Base-by-base conservation (phyloP, 2,329 filamentous ascomycete genomes). In the Pestalotiopsis sp. region DNA sequence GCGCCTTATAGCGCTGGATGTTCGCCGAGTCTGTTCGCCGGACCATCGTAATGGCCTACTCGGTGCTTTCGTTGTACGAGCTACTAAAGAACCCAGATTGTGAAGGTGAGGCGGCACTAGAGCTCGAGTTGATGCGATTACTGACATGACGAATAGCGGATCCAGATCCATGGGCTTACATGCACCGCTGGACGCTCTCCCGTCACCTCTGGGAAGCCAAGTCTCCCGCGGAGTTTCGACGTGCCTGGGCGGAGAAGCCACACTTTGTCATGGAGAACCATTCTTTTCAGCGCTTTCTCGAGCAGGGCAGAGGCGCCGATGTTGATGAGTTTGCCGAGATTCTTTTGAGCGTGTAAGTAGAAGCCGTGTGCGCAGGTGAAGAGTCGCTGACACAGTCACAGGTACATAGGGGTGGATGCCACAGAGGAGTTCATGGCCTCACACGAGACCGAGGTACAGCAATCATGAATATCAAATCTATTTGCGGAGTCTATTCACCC, bases 21-120 rank as follows among this genome's bases (percentile, higher is more conserved):
- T 80, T 79, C 39, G 74, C 76, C 64, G 78, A 80, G 67, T 79
- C 74, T 13, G 68, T 79, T 17, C 74, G 77, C 4, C 73, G 78
- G 66, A 80, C 78, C 2, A 74, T 79, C 41, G 31, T 78, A 6
- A 76, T 79, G 65, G 71, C 75, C n/a, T 74, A 79, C 67, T 71
- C 74, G 2, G 70, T 77, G 64, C 64, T 78, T 9, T 65, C 68
- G 14, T 41, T 79, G 0, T 79, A 75, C 55, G 70, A 72, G 20
- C 65, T 78, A 65, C 70, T 78, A 65, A 76, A 76, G 64, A 71
- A 74, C 36, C 66, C 71, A 60, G 69, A 55, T 25, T 20, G 38
- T n/a, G 25, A 58, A 31, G 69, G 70, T 72, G 55, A 64, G n/a
- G 2, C 13, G 38, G 57, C 12, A 4, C 31, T 6, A 20, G 5